Evolutionary conservation across 768 basidiomycete genomes (phyloP).

Genomic region (Suillus spraguei): DNA sequence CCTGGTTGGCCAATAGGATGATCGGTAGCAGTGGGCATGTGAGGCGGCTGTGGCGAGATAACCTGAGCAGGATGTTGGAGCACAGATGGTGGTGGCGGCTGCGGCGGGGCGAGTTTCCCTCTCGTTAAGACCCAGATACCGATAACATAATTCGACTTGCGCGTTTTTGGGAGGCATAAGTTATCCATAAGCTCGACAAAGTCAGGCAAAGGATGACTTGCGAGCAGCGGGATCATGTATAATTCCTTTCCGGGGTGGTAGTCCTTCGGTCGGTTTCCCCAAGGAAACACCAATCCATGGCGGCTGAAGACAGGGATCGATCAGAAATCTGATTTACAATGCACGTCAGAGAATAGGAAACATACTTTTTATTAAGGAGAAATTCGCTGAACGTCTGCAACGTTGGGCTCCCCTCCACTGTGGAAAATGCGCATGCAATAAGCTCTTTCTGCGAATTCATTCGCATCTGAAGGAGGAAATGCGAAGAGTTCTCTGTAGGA

Average conservation of each 20-base stretch:
- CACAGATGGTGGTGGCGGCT: slow-evolving; percentile 23
- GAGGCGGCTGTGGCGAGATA: slow-evolving; percentile 19
- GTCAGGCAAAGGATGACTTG: slow-evolving; percentile 73
- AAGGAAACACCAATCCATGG: slow-evolving; percentile 85
- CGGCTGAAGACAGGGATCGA: slow-evolving; percentile 50
- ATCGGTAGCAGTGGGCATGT: slow-evolving; percentile 17
- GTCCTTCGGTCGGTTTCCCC: slow-evolving; percentile 77
- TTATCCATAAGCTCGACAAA: slow-evolving; percentile 84
- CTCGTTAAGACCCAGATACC: slow-evolving; percentile 87
- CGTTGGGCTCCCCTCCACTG: slow-evolving; percentile 46
- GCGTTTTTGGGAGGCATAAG: slow-evolving; percentile 63
- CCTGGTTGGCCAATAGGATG: slow-evolving; percentile 15
- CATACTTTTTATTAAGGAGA: slow-evolving; percentile 72
- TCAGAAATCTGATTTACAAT: slow-evolving; percentile 14
- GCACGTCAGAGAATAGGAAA: slow-evolving; percentile 19
- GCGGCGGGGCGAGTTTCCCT: slow-evolving; percentile 66
- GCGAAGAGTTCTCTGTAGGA: slow-evolving; percentile 68
- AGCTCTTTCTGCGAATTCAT: slow-evolving; percentile 80
- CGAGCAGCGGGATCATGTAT: slow-evolving; percentile 78
- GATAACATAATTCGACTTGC: slow-evolving; percentile 69
- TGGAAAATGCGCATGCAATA: slow-evolving; percentile 73
- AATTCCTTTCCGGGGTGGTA: slow-evolving; percentile 80
- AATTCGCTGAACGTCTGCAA: slow-evolving; percentile 68
- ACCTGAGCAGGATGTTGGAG: slow-evolving; percentile 17
- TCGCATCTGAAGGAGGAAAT: slow-evolving; percentile 79